phyloP scores from a whole-genome alignment of 176 grass and related monocot genomes.

The Paspalum vaginatum region DNA sequence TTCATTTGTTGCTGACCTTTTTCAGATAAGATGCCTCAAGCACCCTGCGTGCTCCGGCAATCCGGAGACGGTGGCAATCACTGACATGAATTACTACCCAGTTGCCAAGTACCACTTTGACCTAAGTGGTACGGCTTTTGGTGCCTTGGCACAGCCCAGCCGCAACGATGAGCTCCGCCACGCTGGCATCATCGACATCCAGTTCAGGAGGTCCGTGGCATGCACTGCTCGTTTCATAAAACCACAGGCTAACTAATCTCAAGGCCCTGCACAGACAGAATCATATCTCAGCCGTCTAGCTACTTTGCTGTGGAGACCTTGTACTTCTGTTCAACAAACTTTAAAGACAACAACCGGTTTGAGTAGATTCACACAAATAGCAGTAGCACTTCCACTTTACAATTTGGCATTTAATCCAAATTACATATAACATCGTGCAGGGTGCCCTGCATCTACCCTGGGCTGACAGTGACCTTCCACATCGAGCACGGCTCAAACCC shows the following conservation, averaged over 20 bases:
- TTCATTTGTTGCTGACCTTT: neutral
- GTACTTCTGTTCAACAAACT: too few species aligned
- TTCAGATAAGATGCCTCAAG: constrained; percentile 51
- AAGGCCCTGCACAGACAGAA: neutral
- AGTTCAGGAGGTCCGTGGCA: neutral
- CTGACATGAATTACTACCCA: constrained; percentile 67
- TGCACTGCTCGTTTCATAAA: neutral
- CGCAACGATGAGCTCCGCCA: neutral
- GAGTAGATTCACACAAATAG: too few species aligned
- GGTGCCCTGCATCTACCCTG: neutral
- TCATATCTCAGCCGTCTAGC: neutral
- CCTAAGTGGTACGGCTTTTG: constrained; percentile 37
- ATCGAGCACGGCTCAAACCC: neutral
- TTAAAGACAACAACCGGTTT: too few species aligned
- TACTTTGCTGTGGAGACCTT: too few species aligned
- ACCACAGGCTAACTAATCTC: neutral
- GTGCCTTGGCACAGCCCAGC: neutral
- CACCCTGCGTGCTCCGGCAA: constrained; percentile 55
- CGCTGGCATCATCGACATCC: neutral
- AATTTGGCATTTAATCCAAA: neutral
- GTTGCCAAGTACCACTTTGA: constrained; percentile 68
- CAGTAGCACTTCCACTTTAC: neutral
- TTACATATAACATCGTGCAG: neutral
- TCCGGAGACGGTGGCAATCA: constrained; percentile 58
- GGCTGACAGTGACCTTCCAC: neutral